Evolutionary conservation across 805 yeast genomes (phyloP), one percentile per base, ranked within the genome.

Genomic region (Metschnikowia lochheadii): DNA sequence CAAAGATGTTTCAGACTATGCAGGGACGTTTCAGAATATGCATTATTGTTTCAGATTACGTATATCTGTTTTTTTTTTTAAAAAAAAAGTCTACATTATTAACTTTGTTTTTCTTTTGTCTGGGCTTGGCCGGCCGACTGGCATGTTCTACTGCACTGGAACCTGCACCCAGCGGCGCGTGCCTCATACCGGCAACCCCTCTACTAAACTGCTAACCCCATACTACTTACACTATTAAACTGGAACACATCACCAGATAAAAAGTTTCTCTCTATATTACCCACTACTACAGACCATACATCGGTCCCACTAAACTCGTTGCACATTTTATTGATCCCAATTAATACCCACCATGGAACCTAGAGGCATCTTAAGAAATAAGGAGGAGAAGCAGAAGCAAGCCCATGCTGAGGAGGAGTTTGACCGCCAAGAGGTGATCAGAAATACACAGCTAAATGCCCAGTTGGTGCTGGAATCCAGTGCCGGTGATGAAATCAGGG

Each of bases 391-490:
- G 26, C 47, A 18, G 41, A 40, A 39, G 63, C 59, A 2, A 68
- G 66, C 10, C 60, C 63, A 7, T 11, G 44, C 44, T 40, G 49
- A 50, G 31, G 68, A 57, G n/a, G 57, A 62, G 26, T 62, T 74
- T n/a, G 80, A 77, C 52, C 72, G 97, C 53, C 78, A 84, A 57
- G 81, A 85, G 61, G 97, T 90, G 17, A 81, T 85, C 50, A 83
- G 80, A 56, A 90, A 90, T 68, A 90, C 97, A 0, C 78, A 79
- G 55, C 69, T 84, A 58, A 90, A 90, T 64, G 85, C 96, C 0
- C 72, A 80, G 57, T 64, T 82, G 46, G 54, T 64, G 44, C 55
- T 67, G 49, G 69, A 71, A 53, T 31, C 58, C 35, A 50, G 53
- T 44, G 67, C 69, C 46, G 83, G 83, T 7, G 82, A 78, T 23